A percentile compares a stretch with the other conserved stretches of the same genome.
These are phyloP conservation scores for Chondrus crispus DNA, from an alignment of 23 red algal species.

Conservation along the genomic window DNA sequence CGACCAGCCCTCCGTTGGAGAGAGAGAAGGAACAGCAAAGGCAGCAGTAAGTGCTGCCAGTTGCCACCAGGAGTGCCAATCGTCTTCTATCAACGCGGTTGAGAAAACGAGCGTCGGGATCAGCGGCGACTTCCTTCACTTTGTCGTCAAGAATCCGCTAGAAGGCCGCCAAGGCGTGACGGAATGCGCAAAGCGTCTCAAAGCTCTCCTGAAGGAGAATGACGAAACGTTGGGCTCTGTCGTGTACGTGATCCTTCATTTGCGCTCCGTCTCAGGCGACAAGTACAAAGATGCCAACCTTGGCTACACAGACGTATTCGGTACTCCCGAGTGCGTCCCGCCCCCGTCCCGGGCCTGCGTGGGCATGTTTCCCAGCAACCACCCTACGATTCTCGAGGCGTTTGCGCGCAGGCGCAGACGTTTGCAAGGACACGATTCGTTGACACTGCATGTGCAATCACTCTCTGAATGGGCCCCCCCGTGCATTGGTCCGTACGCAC, in stretches of 20 bases:
- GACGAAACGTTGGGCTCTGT: neutral
- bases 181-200: neutral
- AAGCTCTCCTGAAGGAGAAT: slow-evolving; percentile 30
- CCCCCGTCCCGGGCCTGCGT: slow-evolving; percentile 77
- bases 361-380: slow-evolving; percentile 24
- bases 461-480: slow-evolving; percentile 96
- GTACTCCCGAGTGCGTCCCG: slow-evolving; percentile 33
- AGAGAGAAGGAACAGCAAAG: neutral
- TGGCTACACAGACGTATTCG: slow-evolving; percentile 68
- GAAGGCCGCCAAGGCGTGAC: slow-evolving; percentile 27
- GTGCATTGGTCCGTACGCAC: slow-evolving; percentile 96
- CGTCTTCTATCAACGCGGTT: neutral
- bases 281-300: slow-evolving; percentile 65
- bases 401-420: slow-evolving; percentile 40
- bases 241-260: slow-evolving; percentile 30
- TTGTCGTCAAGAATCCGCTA: slow-evolving; percentile 11
- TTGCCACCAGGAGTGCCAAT: no score
- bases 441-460: slow-evolving; percentile 86
- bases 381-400: slow-evolving; percentile 49
- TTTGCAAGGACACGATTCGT: neutral
- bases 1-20: neutral
- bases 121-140: slow-evolving; percentile 11
- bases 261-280: slow-evolving; percentile 22
- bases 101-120: slow-evolving; percentile 35
- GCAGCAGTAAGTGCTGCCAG: no score